Evolutionary conservation across 345 rosid genomes (phyloP).

Genomic region (Pistacia vera): DNA sequence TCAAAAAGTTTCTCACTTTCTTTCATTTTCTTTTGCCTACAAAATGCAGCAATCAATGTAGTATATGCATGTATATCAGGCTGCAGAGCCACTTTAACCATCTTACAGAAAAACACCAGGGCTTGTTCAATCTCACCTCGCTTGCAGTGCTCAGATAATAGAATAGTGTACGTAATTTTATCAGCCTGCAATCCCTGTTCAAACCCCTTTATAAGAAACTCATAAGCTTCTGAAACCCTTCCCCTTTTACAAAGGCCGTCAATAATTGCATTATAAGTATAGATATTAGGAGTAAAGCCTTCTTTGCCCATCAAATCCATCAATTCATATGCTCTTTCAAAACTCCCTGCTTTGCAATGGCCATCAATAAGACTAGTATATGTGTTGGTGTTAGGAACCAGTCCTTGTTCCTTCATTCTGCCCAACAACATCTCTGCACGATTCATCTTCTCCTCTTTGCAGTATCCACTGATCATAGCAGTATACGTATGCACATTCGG

Average conservation of each 20-base stretch:
- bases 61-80: constrained; percentile 71
- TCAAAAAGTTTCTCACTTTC: constrained; percentile 68
- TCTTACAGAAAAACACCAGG: constrained; percentile 58
- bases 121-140: constrained; percentile 47
- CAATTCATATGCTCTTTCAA: constrained; percentile 69
- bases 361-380: constrained; percentile 76
- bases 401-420: constrained; percentile 86
- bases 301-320: constrained; percentile 68
- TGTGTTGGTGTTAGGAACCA: constrained; percentile 68
- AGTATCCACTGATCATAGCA: constrained; percentile 82
- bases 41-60: constrained; percentile 64
- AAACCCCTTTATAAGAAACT: constrained; percentile 54
- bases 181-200: constrained; percentile 62
- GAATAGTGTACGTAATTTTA: constrained; percentile 79
- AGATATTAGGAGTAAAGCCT: constrained; percentile 66
- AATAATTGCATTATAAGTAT: constrained; percentile 59
- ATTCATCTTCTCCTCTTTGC: constrained; percentile 77
- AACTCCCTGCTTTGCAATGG: constrained; percentile 70
- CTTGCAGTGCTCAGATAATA: constrained; percentile 75
- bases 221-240: constrained; percentile 62
- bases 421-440: constrained; percentile 83
- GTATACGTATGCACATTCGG: constrained; percentile 82
- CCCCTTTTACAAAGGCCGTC: constrained; percentile 70
- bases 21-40: constrained; percentile 65
- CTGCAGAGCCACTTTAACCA: constrained; percentile 60